These are phyloP conservation scores for Clonostachys solani DNA, from an alignment of 2,329 filamentous ascomycete species.

Conservation along the genomic window DNA sequence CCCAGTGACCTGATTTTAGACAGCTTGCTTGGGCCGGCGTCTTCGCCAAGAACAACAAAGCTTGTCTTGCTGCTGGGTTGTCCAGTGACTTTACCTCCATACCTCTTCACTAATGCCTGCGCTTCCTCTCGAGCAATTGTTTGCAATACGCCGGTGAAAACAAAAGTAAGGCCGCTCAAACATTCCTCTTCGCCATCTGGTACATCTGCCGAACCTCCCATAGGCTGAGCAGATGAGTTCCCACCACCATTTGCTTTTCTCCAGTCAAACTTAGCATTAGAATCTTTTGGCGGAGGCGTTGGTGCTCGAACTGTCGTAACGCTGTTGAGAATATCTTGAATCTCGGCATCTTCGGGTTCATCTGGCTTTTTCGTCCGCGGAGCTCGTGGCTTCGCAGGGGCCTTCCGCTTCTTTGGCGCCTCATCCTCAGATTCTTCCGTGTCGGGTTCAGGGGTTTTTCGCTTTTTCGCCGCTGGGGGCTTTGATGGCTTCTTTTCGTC, in stretches of 20 bases:
- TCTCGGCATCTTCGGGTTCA: constrained; percentile 63
- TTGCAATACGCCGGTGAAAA: constrained; percentile 87
- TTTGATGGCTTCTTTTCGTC: constrained; percentile 17
- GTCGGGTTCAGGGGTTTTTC: constrained; percentile 52
- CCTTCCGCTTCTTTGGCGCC: constrained; percentile 55
- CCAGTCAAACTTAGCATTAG: constrained; percentile 76
- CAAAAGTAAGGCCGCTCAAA: constrained; percentile 82
- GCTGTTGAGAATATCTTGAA: constrained; percentile 78
- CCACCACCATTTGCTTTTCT: constrained; percentile 55
- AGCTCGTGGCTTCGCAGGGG: constrained; percentile 53
- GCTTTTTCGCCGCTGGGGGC: constrained; percentile 40
- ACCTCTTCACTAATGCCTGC: constrained; percentile 81
- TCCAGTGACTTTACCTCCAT: constrained; percentile 85
- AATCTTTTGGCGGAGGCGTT: constrained; percentile 71
- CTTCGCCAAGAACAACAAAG: constrained; percentile 85
- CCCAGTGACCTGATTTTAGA: constrained; percentile 75
- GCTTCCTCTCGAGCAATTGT: constrained; percentile 81
- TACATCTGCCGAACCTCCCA: constrained; percentile 62
- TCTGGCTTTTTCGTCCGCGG: constrained; percentile 61
- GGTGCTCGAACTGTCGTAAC: constrained; percentile 82
- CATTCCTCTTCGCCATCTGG: constrained; percentile 86
- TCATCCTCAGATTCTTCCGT: constrained; percentile 53
- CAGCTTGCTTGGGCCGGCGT: constrained; percentile 91
- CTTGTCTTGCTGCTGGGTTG: constrained; percentile 90
- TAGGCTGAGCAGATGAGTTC: constrained; percentile 56